Evolutionary conservation across 208 protist species (phyloP).

Genomic region (Leishmania tarentolae): DNA sequence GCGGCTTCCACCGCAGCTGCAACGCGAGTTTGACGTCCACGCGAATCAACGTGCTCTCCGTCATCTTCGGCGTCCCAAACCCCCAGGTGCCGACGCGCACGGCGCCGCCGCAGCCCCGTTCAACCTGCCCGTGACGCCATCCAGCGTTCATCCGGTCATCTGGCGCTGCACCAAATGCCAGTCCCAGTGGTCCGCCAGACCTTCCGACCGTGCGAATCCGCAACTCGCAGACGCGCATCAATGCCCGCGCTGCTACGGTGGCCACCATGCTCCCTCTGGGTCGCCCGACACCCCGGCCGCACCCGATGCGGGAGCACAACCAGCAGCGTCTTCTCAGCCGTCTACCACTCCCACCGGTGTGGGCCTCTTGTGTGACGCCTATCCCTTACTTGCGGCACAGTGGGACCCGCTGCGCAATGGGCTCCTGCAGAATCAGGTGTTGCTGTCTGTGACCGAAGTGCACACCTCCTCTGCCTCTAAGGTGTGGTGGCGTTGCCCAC

Average conservation of each 20-base stretch:
- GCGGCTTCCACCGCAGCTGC: conserved; percentile 31
- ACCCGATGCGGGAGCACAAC: background rate
- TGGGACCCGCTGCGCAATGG: conserved; percentile 66
- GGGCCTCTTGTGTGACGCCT: conserved; percentile 28
- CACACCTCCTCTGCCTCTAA: conserved; percentile 35
- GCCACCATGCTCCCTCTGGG: background rate
- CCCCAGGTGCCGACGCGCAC: background rate
- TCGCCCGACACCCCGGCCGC: background rate
- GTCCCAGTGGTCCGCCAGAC: conserved; percentile 56
- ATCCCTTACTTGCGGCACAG: conserved; percentile 63
- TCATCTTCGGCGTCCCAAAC: conserved; percentile 18
- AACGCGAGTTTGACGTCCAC: conserved; percentile 38
- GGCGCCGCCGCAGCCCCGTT: background rate
- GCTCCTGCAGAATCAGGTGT: conserved; percentile 46
- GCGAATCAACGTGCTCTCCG: conserved; percentile 37
- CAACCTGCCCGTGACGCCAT: conserved; percentile 9
- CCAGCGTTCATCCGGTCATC: conserved; percentile 41
- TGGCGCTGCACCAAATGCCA: conserved; percentile 59
- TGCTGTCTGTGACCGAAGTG: conserved; percentile 45
- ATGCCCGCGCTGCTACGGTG: conserved; percentile 47
- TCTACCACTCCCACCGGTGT: background rate
- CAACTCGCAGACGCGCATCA: conserved; percentile 49
- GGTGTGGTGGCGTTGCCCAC: conserved; percentile 71
- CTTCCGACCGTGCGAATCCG: conserved; percentile 50
- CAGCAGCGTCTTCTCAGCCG: conserved; percentile 1